Conservation (phyloP, 2,329 filamentous ascomycete species). For the Macroventuria anomochaeta region DNA sequence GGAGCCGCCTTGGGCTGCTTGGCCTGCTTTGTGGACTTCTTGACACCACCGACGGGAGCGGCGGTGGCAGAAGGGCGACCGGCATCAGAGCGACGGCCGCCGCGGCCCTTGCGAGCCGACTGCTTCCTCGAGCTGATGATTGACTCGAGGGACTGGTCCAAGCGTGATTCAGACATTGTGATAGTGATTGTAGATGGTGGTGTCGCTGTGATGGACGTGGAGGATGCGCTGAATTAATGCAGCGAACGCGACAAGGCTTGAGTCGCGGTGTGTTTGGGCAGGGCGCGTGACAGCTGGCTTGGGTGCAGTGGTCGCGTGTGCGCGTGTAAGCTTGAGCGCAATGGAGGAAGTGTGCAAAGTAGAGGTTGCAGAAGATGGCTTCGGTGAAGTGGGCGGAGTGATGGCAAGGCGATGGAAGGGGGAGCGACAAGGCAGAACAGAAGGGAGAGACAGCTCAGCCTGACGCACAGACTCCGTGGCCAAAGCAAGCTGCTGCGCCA, state of each 20-base stretch:
- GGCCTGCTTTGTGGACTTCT: slow-evolving; percentile 71
- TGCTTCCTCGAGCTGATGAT: slow-evolving; percentile 81
- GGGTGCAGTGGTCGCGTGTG: slow-evolving; percentile 22
- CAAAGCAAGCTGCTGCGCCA: slow-evolving; percentile 14
- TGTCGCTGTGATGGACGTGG: slow-evolving; percentile 3
- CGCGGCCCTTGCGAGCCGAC: slow-evolving; percentile 56
- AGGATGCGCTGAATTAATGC: slow-evolving; percentile 23
- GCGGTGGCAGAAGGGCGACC: slow-evolving; percentile 63
- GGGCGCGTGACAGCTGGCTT: slow-evolving; percentile 27
- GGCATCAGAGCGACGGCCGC: slow-evolving; percentile 54
- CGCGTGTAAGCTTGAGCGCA: slow-evolving; percentile 21
- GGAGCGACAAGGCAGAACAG: slow-evolving; percentile 21
- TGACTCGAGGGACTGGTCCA: slow-evolving; percentile 96
- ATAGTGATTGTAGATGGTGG: slow-evolving; percentile 5
- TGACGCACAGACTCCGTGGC: slow-evolving; percentile 3
- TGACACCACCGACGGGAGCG: slow-evolving; percentile 82
- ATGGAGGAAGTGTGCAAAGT: slow-evolving; percentile 16
- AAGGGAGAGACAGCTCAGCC: slow-evolving; percentile 21
- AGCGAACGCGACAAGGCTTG: slow-evolving; percentile 20
- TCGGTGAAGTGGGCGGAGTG: slow-evolving; percentile 11
- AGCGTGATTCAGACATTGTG: slow-evolving; percentile 67
- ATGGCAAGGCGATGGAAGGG: slow-evolving; percentile 15
- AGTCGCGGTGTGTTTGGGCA: slow-evolving; percentile 28
- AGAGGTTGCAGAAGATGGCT: slow-evolving; percentile 16
- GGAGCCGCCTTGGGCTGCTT: slow-evolving; percentile 68